Percentiles rank a stretch among this genome's conserved stretches.
Conservation (phyloP, 306 rosid genomes). For the Vicia villosa region DNA sequence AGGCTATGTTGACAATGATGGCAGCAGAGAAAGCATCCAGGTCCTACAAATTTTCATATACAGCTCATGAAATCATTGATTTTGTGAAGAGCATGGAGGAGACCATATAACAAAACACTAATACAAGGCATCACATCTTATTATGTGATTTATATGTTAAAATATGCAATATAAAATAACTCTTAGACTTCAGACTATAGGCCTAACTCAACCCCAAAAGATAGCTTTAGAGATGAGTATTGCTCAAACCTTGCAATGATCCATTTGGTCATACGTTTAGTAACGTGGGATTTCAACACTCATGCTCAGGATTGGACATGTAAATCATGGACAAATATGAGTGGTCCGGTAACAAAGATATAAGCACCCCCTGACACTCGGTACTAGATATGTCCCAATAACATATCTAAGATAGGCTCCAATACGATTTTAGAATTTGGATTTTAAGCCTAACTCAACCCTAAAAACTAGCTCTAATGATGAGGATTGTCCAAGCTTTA, state of each 20-base stretch:
- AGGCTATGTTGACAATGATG: conserved; percentile 80
- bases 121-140: conserved; percentile 26
- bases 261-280: neutral
- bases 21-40: conserved; percentile 98
- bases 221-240: neutral
- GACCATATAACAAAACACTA: neutral
- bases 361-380: neutral
- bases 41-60: conserved; percentile 62
- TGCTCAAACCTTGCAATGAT: neutral
- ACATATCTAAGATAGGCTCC: neutral
- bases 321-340: conserved; percentile 8
- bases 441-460: neutral
- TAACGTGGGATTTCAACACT: neutral
- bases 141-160: conserved; percentile 29
- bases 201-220: conserved; percentile 2
- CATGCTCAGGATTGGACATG: neutral
- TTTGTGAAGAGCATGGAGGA: conserved; percentile 3
- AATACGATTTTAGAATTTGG: neutral
- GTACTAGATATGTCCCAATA: neutral
- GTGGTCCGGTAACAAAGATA: neutral
- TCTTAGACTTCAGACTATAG: neutral
- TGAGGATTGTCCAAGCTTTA: neutral
- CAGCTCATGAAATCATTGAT: conserved; percentile 40
- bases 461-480: neutral
- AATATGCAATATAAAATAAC: neutral